Evolutionary conservation across 352 stramenopile species (phyloP).

Genomic region (Elongisporangium anandrum): DNA sequence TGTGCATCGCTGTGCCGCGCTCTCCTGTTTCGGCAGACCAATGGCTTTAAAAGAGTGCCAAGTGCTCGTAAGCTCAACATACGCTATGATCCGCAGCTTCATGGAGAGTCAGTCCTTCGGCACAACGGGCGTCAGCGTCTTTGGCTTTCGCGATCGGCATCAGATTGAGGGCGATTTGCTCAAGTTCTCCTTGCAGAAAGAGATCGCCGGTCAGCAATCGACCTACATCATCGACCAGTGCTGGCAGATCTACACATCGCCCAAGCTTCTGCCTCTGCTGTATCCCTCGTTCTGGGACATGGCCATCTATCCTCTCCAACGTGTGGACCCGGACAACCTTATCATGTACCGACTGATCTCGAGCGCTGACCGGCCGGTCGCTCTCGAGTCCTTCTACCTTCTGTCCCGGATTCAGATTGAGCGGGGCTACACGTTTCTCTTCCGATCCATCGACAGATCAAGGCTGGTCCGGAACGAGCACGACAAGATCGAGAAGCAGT

Average conservation of each 20-base stretch:
- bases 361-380: constrained; percentile 19
- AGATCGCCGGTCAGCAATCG: constrained; percentile 28
- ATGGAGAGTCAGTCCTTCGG: constrained; percentile 34
- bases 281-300: constrained; percentile 39
- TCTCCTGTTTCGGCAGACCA: too few relatives aligned
- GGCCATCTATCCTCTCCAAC: constrained; percentile 40
- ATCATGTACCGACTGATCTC: constrained; percentile 53
- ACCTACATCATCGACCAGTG: constrained; percentile 37
- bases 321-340: constrained; percentile 46
- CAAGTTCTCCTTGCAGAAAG: constrained; percentile 63
- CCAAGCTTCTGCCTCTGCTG: constrained; percentile 36
- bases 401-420: constrained; percentile 42
- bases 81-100: constrained; percentile 37
- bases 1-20: constrained; percentile 21
- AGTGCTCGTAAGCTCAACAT: constrained; percentile 24
- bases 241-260: constrained; percentile 52
- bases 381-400: constrained; percentile 56
- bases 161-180: constrained; percentile 27
- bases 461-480: not conserved
- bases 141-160: constrained; percentile 47
- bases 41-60: constrained; percentile 39
- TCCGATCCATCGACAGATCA: constrained; percentile 50
- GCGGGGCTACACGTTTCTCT: constrained; percentile 59
- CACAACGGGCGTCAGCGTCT: constrained; percentile 39
- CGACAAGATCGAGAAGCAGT: too few relatives aligned